phyloP scores from a whole-genome alignment of 768 basidiomycete genomes.

The Panaeolus cyanescens region DNA sequence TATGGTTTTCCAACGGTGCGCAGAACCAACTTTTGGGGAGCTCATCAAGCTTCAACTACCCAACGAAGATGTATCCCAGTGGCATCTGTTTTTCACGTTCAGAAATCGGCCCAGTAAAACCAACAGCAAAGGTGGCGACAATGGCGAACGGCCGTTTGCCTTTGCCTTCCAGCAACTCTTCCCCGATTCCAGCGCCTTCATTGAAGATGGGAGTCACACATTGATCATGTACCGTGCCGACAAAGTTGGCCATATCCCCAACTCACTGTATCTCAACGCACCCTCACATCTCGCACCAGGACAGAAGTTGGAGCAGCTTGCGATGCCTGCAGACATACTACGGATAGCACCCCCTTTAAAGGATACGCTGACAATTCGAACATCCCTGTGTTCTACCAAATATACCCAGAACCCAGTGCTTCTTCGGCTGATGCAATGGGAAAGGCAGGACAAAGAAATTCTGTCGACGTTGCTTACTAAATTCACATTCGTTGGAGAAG shows the following conservation, averaged over 20 bases:
- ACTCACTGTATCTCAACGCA: constrained; percentile 72
- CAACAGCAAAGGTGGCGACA: constrained; percentile 40
- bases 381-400: constrained; percentile 89
- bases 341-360: constrained; percentile 68
- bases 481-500: constrained; percentile 92
- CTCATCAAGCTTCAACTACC: constrained; percentile 87
- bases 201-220: constrained; percentile 88
- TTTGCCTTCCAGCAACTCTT: constrained; percentile 92
- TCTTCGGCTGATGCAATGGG: constrained; percentile 81
- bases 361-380: constrained; percentile 81
- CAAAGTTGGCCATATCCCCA: constrained; percentile 57
- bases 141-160: constrained; percentile 78
- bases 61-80: constrained; percentile 63
- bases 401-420: constrained; percentile 91
- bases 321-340: constrained; percentile 59
- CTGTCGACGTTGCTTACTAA: constrained; percentile 75
- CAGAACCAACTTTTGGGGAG: constrained; percentile 90
- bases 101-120: constrained; percentile 61
- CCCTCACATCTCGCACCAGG: constrained; percentile 61
- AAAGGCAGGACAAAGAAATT: constrained; percentile 65
- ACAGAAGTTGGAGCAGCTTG: constrained; percentile 61
- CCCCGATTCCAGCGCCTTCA: constrained; percentile 70
- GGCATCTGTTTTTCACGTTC: constrained; percentile 96
- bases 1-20: constrained; percentile 87
- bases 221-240: constrained; percentile 86